Conservation (phyloP, 805 yeast genomes). For the Pichia nanzhaoensis region DNA sequence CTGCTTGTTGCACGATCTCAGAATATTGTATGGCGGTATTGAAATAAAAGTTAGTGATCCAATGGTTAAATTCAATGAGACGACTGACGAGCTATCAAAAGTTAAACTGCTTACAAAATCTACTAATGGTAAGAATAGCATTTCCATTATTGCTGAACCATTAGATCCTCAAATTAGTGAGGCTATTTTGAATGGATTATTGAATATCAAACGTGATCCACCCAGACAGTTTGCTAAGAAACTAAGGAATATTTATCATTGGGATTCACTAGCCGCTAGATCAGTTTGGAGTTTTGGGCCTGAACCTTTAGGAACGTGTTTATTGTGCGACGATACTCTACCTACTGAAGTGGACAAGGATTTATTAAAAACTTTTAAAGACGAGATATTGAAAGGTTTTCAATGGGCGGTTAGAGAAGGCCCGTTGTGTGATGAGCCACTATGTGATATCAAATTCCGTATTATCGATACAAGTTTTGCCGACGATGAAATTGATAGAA, state of each 20-base stretch:
- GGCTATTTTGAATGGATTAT: constrained; percentile 48
- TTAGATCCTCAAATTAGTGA: constrained; percentile 45
- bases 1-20: constrained; percentile 69
- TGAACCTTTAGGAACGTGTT: constrained; percentile 43
- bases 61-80: constrained; percentile 70
- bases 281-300: constrained; percentile 78
- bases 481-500: constrained; percentile 40
- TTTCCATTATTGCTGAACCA: constrained; percentile 76
- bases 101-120: constrained; percentile 61
- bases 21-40: constrained; percentile 55
- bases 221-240: constrained; percentile 46
- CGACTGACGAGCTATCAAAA: constrained; percentile 58
- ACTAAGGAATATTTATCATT: constrained; percentile 51
- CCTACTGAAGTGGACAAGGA: constrained; percentile 62
- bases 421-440: constrained; percentile 84
- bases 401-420: constrained; percentile 81
- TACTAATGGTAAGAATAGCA: constrained; percentile 43
- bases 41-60: constrained; percentile 84
- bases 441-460: constrained; percentile 63
- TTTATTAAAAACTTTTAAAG: constrained; percentile 38
- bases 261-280: constrained; percentile 83
- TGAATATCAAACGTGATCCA: constrained; percentile 20
- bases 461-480: constrained; percentile 56
- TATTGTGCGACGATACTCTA: constrained; percentile 63
- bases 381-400: constrained; percentile 68